Conservation (phyloP, 2,329 filamentous ascomycete species). For the Apiospora koreana region DNA sequence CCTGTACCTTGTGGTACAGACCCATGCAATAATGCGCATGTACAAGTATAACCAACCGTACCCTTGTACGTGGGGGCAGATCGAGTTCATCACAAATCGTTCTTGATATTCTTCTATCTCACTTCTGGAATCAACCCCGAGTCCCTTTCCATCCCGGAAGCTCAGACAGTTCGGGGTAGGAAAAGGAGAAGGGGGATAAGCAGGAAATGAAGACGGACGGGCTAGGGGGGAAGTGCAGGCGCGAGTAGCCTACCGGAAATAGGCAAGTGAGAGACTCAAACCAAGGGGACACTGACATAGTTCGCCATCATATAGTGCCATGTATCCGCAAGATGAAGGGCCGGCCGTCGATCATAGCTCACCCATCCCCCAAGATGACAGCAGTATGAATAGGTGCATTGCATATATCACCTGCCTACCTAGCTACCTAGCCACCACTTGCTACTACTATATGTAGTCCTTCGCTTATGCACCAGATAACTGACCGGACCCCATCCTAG, state of each 20-base stretch:
- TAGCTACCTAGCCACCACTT: too few relatives aligned
- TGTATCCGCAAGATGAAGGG: neutral
- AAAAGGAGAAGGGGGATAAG: neutral
- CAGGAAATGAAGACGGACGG: too few relatives aligned
- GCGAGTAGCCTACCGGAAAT: neutral
- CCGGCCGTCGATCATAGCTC: neutral
- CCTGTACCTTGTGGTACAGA: neutral
- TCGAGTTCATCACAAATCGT: neutral
- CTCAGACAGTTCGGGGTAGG: neutral
- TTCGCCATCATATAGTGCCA: neutral
- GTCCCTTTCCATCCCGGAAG: neutral
- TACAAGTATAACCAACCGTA: neutral
- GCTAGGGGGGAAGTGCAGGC: neutral
- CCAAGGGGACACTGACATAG: neutral
- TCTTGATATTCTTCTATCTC: too few relatives aligned
- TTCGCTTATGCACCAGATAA: neutral
- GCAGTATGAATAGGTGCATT: neutral
- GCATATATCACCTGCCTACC: neutral
- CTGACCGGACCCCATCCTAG: neutral
- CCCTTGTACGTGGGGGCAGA: conserved; percentile 2
- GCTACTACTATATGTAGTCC: neutral
- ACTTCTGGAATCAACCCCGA: neutral
- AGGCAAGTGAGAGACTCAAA: neutral
- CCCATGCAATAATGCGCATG: neutral
- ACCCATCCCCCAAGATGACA: neutral